Base-by-base conservation (phyloP, 1,284 basidiomycete genomes). In the Ustilago shanxiensis region DNA sequence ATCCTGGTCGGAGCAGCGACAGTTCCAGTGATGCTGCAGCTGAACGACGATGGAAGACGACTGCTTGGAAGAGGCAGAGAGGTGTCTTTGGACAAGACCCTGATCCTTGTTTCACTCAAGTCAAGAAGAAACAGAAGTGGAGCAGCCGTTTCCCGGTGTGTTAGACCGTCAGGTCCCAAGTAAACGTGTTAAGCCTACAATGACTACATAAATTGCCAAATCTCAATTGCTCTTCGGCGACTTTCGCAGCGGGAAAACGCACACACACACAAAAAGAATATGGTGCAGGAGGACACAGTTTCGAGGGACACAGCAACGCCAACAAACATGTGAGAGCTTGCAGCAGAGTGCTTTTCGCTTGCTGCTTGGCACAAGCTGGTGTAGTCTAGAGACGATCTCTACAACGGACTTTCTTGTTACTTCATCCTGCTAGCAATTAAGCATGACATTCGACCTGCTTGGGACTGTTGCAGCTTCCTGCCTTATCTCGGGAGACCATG, bases 401-500 rank as follows among this genome's bases (percentile, higher is more conserved):
- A 44, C n/a, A 7, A 44, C 6, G 0, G 18, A 14, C n/a, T 7
- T 20, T 4, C n/a, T 20, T 44, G 41, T n/a, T n/a, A 44, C 13
- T 6, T 14, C 13, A 39, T 18, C 5, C 37, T 39, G 18, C 11
- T 33, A 11, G 11, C 31, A 33, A 5, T 7, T 33, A 33, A 14
- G 13, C 9, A 16, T 14, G 8, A 37, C 35, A 3, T 37, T 3
- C 13, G 35, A 3, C 35, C 14, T 7, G 14, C 35, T 16, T 6
- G n/a, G 20, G 45, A 26, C 33, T 54, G 39, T 35, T 35, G 22
- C 28, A 33, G 8, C 9, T 54, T 24, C 11, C n/a, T n/a, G n/a
- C n/a, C n/a, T n/a, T n/a, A n/a, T n/a, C 54, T 56, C 54, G 54
- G 39, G n/a, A 57, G 47, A 24, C 55, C 28, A 57, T 24, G 44